These are phyloP conservation scores for Flaveria ramosissima DNA, from an alignment of 129 eudicot genomes.

Conservation along the genomic window DNA sequence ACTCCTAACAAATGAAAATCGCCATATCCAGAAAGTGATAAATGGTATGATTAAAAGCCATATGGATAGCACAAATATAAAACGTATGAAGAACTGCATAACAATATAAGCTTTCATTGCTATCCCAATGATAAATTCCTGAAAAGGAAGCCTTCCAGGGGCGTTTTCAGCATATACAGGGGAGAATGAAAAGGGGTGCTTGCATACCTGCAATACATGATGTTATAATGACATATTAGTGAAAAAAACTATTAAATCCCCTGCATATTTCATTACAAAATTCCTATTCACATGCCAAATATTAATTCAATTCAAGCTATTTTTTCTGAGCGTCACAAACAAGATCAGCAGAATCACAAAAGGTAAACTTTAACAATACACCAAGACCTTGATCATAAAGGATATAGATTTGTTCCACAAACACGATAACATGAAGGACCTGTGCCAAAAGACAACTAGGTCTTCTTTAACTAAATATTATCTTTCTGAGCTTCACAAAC, in stretches of 20 bases:
- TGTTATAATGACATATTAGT: conserved; percentile 10
- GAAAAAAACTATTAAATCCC: conserved; percentile 8
- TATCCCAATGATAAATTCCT: conserved; percentile 78
- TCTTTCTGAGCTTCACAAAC: neutral
- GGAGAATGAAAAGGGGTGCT: conserved; percentile 84
- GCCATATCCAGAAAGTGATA: conserved; percentile 97
- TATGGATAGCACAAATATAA: conserved; percentile 83
- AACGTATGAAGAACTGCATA: conserved; percentile 75
- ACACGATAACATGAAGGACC: neutral
- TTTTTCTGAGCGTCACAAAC: neutral
- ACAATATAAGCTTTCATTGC: conserved; percentile 83
- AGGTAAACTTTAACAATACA: neutral
- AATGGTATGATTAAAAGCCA: conserved; percentile 91
- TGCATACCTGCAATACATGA: conserved; percentile 71
- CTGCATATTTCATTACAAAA: neutral
- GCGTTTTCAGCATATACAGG: conserved; percentile 95
- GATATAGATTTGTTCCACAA: conserved; percentile 1
- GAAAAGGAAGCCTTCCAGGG: conserved; percentile 85
- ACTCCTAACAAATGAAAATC: conserved; percentile 80
- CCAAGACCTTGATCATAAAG: neutral
- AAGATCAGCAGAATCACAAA: conserved; percentile 9
- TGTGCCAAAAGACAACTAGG: neutral
- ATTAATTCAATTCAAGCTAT: neutral
- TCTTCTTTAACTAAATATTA: neutral
- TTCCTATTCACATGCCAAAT: neutral